These are phyloP conservation scores for Fusarium palustre DNA, from an alignment of 2,329 filamentous ascomycete species.

Conservation along the genomic window DNA sequence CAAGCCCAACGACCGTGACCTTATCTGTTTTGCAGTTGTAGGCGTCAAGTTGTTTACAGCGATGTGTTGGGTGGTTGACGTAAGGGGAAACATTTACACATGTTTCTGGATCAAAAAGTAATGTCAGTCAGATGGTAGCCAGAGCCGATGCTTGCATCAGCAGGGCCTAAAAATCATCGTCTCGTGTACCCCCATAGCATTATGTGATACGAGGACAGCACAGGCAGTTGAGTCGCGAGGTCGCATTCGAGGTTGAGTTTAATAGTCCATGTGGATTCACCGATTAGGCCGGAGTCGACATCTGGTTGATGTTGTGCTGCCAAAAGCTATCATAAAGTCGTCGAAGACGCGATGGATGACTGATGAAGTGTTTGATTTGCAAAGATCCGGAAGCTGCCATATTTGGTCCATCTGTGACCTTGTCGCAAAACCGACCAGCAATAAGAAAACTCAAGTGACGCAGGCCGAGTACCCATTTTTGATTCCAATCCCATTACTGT, in stretches of 20 bases:
- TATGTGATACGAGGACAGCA: constrained; percentile 47
- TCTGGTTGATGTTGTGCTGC: constrained; percentile 52
- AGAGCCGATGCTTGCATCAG: constrained; percentile 35
- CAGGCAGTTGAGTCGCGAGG: constrained; percentile 48
- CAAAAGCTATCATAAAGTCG: constrained; percentile 54
- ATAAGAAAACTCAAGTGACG: constrained; percentile 52
- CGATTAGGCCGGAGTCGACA: constrained; percentile 51
- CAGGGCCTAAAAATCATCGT: constrained; percentile 44
- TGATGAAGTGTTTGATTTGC: constrained; percentile 57
- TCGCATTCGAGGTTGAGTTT: constrained; percentile 51
- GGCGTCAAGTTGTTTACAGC: constrained; percentile 50
- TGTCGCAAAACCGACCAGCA: constrained; percentile 55
- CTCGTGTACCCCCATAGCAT: constrained; percentile 41
- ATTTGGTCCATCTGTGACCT: constrained; percentile 54
- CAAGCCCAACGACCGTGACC: constrained; percentile 16
- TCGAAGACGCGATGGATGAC: constrained; percentile 54
- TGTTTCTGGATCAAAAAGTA: constrained; percentile 46
- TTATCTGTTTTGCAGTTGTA: constrained; percentile 37
- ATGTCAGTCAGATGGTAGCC: constrained; percentile 46
- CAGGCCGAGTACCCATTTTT: constrained; percentile 53
- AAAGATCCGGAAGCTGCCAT: constrained; percentile 56
- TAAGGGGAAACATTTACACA: constrained; percentile 51
- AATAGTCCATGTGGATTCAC: constrained; percentile 51
- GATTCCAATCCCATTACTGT: constrained; percentile 53
- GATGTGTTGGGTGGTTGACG: constrained; percentile 46